Base-by-base conservation (phyloP, 345 rosid genomes). In the Cardamine resedifolia region DNA sequence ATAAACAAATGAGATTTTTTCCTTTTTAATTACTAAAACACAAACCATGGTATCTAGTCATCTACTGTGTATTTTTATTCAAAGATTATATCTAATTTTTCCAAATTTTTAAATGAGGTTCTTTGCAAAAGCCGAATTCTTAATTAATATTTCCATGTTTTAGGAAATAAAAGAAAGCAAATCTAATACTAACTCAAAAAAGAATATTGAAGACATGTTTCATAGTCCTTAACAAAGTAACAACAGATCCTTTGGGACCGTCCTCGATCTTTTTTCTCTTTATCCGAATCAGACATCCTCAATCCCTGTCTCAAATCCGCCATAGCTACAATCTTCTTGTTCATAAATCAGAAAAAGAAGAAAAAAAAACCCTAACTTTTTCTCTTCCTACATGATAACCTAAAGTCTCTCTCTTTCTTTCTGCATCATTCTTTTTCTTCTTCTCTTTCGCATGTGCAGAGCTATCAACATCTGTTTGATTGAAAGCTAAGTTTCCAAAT, bases 401-500 rank as follows among this genome's bases (percentile, higher is more conserved):
- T 44, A 67, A 61, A 28, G 78, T 41, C 73, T 52, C 27, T 44
- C 57, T 28, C 26, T 2, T 5, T 31, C n/a, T 31, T 56, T 64
- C 18, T 47, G 58, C 23, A 56, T 49, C 61, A 51, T 61, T 39
- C 41, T 64, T 23, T 34, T n/a, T 6, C 27, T 58, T 71, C 49
- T 33, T n/a, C n/a, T 39, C 67, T 48, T 53, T 76, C 68, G 64
- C 79, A 71, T 59, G 79, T 77, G 70, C 76, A 70, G 58, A 53
- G 71, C 81, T 68, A 60, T 78, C 81, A 70, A 47, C 71, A 55
- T 77, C 69, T 69, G 78, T 77, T 72, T 83, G 90, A 87, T 89
- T 89, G 96, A 87, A 86, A 86, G 89, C 92, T 78, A 87, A 84
- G 87, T 83, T 60, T 83, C 36, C 64, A 63, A 58, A 64, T 52